Base-by-base conservation (phyloP, 2,329 filamentous ascomycete species). In the Fusarium hainanense region DNA sequence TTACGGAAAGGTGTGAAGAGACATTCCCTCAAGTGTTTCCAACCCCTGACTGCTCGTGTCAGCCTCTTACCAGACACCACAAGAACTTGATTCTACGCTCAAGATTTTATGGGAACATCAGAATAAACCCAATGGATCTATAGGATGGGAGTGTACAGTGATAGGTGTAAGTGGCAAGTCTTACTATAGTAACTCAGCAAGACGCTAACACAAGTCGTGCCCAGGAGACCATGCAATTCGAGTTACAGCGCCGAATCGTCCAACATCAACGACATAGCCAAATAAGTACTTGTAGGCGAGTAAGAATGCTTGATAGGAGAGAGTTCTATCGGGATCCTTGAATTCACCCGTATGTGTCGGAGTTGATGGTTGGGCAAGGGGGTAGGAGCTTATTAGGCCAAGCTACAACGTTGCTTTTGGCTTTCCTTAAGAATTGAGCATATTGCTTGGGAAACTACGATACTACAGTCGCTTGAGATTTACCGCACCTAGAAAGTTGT, bases 251-350 rank as follows among this genome's bases (percentile, higher is more conserved):
- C 3, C 4, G 5, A 40, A 12, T 23, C 13, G 13, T 3, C n/a
- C 10, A 25, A 23, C 6, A 16, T 14, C 9, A 4, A 3, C 13
- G 2, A 51, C 7, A 12, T 2, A 27, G 20, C 6, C 12, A 10
- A 51, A 4, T 16, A 6, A 18, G 2, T 3, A 6, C 10, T 6
- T 11, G 8, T 11, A 27, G 9, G 13, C 1, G 5, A 7, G 18
- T 12, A 5, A 2, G 2, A n/a, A 37, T n/a, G 6, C 5, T 37
- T 4, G 5, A 25, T 4, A n/a, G 12, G 8, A 7, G 9, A 20
- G 11, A 9, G 3, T 2, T 9, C 13, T 5, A 2, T 18, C 10
- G 23, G 21, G n/a, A 9, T n/a, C n/a, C 9, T 9, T 13, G 5
- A 25, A 37, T 9, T 6, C 11, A 25, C 2, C 25, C 13, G 30